Conservation (phyloP, 192 early-diverging fungal genomes). For the Coemansia sp. region DNA sequence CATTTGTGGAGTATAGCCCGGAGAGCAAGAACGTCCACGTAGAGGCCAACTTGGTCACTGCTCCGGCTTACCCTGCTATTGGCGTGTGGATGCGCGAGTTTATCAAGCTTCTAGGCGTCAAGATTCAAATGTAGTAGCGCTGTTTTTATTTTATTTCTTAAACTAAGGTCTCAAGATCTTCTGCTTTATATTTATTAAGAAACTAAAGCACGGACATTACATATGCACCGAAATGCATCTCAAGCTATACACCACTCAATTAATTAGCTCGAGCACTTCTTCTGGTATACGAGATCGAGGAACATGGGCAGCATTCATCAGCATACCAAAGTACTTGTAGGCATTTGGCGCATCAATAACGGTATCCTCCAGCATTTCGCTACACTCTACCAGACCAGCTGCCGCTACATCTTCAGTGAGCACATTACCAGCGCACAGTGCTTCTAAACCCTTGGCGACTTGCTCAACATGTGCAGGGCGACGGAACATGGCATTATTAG, state of each 20-base stretch:
- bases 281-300: conserved; percentile 15
- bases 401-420: conserved; percentile 49
- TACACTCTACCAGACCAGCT: conserved; percentile 42
- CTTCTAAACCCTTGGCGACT: conserved; percentile 48
- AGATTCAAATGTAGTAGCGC: conserved; percentile 23
- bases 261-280: neutral
- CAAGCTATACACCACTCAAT: neutral
- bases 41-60: conserved; percentile 48
- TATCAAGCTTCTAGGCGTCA: conserved; percentile 47
- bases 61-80: conserved; percentile 50
- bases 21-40: conserved; percentile 40
- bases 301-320: conserved; percentile 55
- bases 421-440: conserved; percentile 40
- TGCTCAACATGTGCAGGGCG: conserved; percentile 55
- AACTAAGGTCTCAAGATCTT: too few relatives aligned
- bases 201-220: neutral
- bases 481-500: conserved; percentile 60
- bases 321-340: conserved; percentile 58
- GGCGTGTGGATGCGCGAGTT: conserved; percentile 53
- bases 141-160: neutral
- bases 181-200: neutral
- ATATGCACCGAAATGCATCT: neutral
- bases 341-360: conserved; percentile 65
- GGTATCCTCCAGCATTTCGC: conserved; percentile 63
- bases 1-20: conserved; percentile 40